Conservation (phyloP, 139 green algal genomes). For the Bryopsis sp. region DNA sequence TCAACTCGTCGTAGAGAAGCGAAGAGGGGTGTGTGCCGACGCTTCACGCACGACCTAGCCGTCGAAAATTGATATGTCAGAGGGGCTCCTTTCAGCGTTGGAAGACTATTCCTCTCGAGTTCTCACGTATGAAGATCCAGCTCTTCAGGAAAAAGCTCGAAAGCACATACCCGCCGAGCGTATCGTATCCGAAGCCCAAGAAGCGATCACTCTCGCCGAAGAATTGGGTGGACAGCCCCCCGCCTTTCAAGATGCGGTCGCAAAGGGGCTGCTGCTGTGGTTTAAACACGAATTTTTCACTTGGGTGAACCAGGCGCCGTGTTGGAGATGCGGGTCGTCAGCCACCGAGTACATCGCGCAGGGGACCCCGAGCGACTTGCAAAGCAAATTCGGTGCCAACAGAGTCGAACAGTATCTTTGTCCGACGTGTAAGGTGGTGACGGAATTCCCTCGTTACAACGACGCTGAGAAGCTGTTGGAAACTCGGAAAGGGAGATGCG, state of each 20-base stretch:
- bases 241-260: neutral
- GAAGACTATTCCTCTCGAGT: too few relatives aligned
- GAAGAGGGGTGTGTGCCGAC: too few relatives aligned
- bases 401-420: slow-evolving; percentile 62
- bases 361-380: neutral
- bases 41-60: too few relatives aligned
- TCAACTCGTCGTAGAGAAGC: too few relatives aligned
- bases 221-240: neutral
- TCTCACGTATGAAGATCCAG: neutral
- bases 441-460: slow-evolving; percentile 51
- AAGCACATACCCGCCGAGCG: neutral
- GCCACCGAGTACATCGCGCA: neutral
- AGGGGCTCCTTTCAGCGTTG: too few relatives aligned
- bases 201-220: neutral
- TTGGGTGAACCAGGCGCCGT: slow-evolving; percentile 3
- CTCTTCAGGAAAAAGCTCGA: neutral
- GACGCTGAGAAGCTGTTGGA: slow-evolving; percentile 54
- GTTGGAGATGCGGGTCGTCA: neutral
- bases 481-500: slow-evolving; percentile 44
- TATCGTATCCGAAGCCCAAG: neutral
- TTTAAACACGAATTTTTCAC: slow-evolving; percentile 14
- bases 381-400: neutral
- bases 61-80: too few relatives aligned
- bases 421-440: slow-evolving; percentile 16
- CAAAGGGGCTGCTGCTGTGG: neutral